Conservation (phyloP, 371 early-diverging fungal genomes). For the Coemansia sp. region DNA sequence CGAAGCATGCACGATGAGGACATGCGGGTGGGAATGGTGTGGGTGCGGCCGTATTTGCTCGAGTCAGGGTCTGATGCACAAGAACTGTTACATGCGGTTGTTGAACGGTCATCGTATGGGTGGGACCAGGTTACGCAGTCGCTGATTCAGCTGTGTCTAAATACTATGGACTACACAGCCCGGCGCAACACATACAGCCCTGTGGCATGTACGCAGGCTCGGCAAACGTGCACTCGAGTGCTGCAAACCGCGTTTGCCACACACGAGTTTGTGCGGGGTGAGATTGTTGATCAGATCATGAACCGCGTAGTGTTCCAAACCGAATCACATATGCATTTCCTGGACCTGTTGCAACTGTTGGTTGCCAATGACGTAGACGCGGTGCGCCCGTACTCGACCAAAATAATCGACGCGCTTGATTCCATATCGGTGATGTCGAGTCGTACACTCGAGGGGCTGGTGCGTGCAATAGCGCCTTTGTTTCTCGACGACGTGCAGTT, state of each 20-base stretch:
- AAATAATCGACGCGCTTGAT: conserved; percentile 41
- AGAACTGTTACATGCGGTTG: conserved; percentile 21
- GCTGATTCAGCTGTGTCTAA: conserved; percentile 36
- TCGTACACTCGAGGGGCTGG: conserved; percentile 11
- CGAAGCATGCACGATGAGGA: conserved; percentile 18
- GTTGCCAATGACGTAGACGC: conserved; percentile 26
- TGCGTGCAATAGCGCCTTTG: conserved; percentile 24
- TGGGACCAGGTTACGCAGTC: conserved; percentile 51
- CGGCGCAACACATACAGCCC: conserved; percentile 10
- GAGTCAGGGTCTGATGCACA: conserved; percentile 5
- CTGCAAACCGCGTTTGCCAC: conserved; percentile 24
- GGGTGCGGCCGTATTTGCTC: conserved; percentile 23
- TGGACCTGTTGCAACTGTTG: conserved; percentile 26
- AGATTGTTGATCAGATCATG: conserved; percentile 47
- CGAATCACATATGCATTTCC: conserved; percentile 17
- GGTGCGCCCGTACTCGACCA: conserved; percentile 21
- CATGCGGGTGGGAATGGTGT: conserved; percentile 7
- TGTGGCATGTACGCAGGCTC: not conserved
- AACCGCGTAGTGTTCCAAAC: conserved; percentile 26
- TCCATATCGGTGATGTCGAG: conserved; percentile 25
- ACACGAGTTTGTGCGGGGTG: conserved; percentile 51
- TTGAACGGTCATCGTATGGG: conserved; percentile 32
- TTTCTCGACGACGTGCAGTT: conserved; percentile 32
- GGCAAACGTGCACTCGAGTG: not conserved
- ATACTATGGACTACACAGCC: conserved; percentile 19